A percentile compares a stretch with the other conserved stretches of the same genome.
Conservation (phyloP, 306 rosid genomes). For the Oxytropis ochrocephala region DNA sequence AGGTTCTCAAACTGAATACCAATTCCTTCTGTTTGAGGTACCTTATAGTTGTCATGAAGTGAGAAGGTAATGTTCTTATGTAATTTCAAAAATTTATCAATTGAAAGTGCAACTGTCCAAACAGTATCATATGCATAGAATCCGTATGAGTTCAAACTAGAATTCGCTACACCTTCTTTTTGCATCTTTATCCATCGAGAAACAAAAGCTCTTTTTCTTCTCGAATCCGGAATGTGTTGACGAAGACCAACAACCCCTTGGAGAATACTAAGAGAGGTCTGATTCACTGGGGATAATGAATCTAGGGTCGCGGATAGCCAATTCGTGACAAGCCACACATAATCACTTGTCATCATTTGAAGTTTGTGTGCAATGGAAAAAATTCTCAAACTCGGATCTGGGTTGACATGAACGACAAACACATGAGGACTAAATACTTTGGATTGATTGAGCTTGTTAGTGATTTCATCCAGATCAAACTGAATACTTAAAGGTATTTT, state of each 20-base stretch:
- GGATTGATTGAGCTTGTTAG: slow-evolving; percentile 52
- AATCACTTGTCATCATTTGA: slow-evolving; percentile 64
- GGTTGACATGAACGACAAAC: slow-evolving; percentile 70
- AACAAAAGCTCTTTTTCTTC: slow-evolving; percentile 36
- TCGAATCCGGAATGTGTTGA: slow-evolving; percentile 59
- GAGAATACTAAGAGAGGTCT: slow-evolving; percentile 36
- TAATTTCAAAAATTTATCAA: slow-evolving; percentile 44
- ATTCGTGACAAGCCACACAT: slow-evolving; percentile 86
- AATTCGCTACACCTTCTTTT: slow-evolving; percentile 32
- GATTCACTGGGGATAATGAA: slow-evolving; percentile 41
- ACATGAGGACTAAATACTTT: slow-evolving; percentile 70
- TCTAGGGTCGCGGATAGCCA: slow-evolving; percentile 79
- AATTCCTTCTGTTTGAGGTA: slow-evolving; percentile 24
- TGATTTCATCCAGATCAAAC: slow-evolving; percentile 40
- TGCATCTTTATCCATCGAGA: slow-evolving; percentile 57
- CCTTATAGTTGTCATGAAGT: slow-evolving; percentile 18
- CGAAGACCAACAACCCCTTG: slow-evolving; percentile 86
- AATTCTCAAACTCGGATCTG: slow-evolving; percentile 65
- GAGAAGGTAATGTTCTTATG: slow-evolving; percentile 51
- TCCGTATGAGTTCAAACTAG: slow-evolving; percentile 57
- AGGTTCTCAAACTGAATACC: slow-evolving; percentile 53
- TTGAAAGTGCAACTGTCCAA: slow-evolving; percentile 65
- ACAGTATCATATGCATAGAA: slow-evolving; percentile 78
- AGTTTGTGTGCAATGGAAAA: slow-evolving; percentile 60
- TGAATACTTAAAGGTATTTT: slow-evolving; percentile 58